A percentile compares a stretch with the other conserved stretches of the same genome.
phyloP scores from a whole-genome alignment of 2,329 filamentous ascomycete genomes.

The Trematosphaeria pertusa region DNA sequence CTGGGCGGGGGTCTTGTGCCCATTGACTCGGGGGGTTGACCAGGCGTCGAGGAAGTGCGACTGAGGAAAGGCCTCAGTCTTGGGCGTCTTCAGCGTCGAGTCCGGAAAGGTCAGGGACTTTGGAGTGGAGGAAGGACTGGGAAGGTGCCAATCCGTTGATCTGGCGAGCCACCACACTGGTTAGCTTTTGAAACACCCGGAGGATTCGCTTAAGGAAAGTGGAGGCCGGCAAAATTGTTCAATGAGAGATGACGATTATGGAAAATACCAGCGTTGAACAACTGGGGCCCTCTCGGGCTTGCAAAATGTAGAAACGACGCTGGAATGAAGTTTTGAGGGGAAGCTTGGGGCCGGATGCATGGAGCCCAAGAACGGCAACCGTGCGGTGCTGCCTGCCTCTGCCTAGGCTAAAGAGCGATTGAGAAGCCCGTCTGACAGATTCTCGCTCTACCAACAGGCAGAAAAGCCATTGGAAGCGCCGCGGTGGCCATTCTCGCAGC shows the following conservation, averaged over 20 bases:
- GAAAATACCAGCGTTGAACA: no score
- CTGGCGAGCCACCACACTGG: slow-evolving; percentile 42
- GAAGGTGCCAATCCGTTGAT: slow-evolving; percentile 57
- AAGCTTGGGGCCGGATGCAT: slow-evolving; percentile 30
- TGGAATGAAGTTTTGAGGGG: slow-evolving; percentile 28
- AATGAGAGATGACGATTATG: slow-evolving; percentile 1
- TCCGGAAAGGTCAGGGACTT: slow-evolving; percentile 52
- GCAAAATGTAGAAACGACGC: no score
- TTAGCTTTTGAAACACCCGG: slow-evolving; percentile 43
- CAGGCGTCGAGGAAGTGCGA: slow-evolving; percentile 60
- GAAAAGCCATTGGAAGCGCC: slow-evolving; percentile 22
- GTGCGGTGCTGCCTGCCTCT: slow-evolving; percentile 48
- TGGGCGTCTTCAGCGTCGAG: slow-evolving; percentile 53
- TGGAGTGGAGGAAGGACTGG: slow-evolving; percentile 58
- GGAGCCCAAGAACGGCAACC: slow-evolving; percentile 34
- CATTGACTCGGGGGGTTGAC: slow-evolving; percentile 52
- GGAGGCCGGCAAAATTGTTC: slow-evolving; percentile 7
- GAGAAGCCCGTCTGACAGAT: slow-evolving; percentile 25
- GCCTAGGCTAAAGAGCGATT: slow-evolving; percentile 34
- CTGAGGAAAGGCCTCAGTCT: slow-evolving; percentile 48
- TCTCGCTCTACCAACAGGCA: slow-evolving; percentile 27
- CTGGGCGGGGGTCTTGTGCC: slow-evolving; percentile 50
- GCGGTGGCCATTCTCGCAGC: slow-evolving; percentile 7
- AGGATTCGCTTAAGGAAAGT: slow-evolving; percentile 20
- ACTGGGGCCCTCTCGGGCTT: no score